These are phyloP conservation scores for Litsea cubeba DNA, from an alignment of 164 flowering plant genomes.

Conservation along the genomic window DNA sequence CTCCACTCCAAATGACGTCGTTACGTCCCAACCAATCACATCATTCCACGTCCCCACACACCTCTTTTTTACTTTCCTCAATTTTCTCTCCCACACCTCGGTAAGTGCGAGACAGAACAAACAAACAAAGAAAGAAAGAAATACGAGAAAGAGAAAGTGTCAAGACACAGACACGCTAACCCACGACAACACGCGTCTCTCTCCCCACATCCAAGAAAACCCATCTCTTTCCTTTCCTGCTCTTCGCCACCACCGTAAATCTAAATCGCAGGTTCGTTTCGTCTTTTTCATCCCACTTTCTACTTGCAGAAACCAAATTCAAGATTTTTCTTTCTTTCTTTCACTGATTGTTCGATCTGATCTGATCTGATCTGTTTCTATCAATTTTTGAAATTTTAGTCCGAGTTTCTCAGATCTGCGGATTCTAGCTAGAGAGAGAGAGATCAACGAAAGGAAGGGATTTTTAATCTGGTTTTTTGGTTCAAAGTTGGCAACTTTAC, in stretches of 20 bases:
- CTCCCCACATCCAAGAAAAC: not conserved
- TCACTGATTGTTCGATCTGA: no score
- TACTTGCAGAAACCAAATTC: no score
- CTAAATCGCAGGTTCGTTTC: not conserved
- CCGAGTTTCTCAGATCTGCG: not conserved
- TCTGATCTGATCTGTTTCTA: no score
- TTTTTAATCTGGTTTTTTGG: not conserved
- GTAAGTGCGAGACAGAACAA: not conserved
- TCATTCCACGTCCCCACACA: no score
- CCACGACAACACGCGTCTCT: constrained; percentile 14
- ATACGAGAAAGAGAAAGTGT: not conserved
- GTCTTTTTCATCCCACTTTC: not conserved
- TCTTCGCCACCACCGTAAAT: not conserved
- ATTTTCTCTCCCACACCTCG: not conserved
- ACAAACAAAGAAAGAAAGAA: not conserved
- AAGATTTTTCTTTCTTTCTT: no score
- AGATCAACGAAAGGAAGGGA: not conserved
- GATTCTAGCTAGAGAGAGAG: not conserved
- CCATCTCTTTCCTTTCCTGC: not conserved
- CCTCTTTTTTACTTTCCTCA: not conserved
- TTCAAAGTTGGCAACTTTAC: not conserved
- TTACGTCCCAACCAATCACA: no score
- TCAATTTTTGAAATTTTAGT: no score
- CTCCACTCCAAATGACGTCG: no score
- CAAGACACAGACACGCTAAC: not conserved